Conservation (phyloP, 2,329 filamentous ascomycete genomes). For the Epichloe glyceriae region DNA sequence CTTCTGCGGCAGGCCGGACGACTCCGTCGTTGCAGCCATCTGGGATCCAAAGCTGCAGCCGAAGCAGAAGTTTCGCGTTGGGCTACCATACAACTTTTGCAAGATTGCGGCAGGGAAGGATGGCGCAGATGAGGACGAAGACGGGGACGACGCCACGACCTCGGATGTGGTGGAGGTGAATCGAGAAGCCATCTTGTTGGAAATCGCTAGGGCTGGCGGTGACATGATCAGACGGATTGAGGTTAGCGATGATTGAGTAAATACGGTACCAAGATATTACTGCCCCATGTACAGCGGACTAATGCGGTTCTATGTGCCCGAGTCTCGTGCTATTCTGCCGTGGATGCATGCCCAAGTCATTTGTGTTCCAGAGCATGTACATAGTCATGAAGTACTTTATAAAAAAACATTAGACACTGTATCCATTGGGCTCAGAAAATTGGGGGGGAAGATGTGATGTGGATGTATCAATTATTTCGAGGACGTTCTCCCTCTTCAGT, state of each 20-base stretch:
- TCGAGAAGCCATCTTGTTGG: slow-evolving; percentile 51
- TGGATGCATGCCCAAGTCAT: too few species aligned
- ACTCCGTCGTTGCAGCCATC: slow-evolving; percentile 40
- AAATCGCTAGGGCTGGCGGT: slow-evolving; percentile 57
- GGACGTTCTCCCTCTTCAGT: slow-evolving; percentile 7
- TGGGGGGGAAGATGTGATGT: too few species aligned
- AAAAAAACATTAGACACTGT: too few species aligned
- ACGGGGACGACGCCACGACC: neutral
- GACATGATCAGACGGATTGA: slow-evolving; percentile 59
- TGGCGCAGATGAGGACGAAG: slow-evolving; percentile 22
- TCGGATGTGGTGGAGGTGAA: slow-evolving; percentile 48
- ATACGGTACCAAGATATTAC: too few species aligned
- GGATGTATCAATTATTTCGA: neutral
- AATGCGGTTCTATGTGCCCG: too few species aligned
- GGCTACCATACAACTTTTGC: slow-evolving; percentile 49
- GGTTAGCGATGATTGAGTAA: slow-evolving; percentile 13
- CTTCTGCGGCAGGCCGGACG: slow-evolving; percentile 55
- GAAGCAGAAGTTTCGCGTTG: slow-evolving; percentile 53
- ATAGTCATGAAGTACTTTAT: neutral
- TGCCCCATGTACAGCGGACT: too few species aligned
- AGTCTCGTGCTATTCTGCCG: too few species aligned
- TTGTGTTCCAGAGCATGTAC: neutral
- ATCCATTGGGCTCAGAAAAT: too few species aligned
- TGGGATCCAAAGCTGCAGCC: slow-evolving; percentile 42
- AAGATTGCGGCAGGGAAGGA: slow-evolving; percentile 10